phyloP scores from a whole-genome alignment of 1,139 yeast genomes.

The Saccharomyces hybrid region DNA sequence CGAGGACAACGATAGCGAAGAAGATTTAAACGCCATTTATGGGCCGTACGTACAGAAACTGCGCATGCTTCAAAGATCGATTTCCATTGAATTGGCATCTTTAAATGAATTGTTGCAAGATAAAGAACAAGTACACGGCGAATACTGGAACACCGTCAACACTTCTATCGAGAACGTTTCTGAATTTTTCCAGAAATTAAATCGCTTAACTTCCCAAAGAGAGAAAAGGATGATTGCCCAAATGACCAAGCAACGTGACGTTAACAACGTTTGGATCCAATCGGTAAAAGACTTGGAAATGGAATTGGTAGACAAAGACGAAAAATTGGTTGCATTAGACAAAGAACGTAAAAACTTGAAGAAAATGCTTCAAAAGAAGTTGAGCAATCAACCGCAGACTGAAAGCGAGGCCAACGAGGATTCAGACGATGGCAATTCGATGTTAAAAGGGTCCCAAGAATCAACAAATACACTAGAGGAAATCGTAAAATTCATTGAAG shows the following conservation, averaged over 20 bases:
- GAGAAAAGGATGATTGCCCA: conserved; percentile 41
- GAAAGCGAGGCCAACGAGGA: conserved; percentile 13
- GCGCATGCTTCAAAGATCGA: conserved; percentile 46
- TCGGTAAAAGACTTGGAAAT: conserved; percentile 78
- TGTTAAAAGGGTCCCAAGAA: conserved; percentile 5
- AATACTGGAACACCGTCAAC: conserved; percentile 27
- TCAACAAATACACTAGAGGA: conserved; percentile 29
- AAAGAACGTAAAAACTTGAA: conserved; percentile 64
- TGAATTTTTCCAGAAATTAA: conserved; percentile 28
- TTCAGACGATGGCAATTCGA: conserved; percentile 7
- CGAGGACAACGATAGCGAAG: conserved; percentile 24
- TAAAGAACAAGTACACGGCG: conserved; percentile 12
- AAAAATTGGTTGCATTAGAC: conserved; percentile 62
- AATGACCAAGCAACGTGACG: conserved; percentile 70
- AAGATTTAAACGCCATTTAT: conserved; percentile 30
- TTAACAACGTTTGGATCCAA: conserved; percentile 84
- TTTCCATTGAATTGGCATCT: conserved; percentile 53
- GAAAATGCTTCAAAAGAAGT: conserved; percentile 43
- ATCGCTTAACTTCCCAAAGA: conserved; percentile 29
- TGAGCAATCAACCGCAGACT: conserved; percentile 10
- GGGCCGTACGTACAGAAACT: conserved; percentile 39
- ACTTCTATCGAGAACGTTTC: conserved; percentile 31
- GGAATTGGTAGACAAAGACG: conserved; percentile 72
- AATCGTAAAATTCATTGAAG: conserved; percentile 44
- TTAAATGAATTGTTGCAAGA: conserved; percentile 47